Evolutionary conservation across 768 basidiomycete genomes (phyloP), one percentile per base, ranked within the genome.

Genomic region (Calocybe indica): DNA sequence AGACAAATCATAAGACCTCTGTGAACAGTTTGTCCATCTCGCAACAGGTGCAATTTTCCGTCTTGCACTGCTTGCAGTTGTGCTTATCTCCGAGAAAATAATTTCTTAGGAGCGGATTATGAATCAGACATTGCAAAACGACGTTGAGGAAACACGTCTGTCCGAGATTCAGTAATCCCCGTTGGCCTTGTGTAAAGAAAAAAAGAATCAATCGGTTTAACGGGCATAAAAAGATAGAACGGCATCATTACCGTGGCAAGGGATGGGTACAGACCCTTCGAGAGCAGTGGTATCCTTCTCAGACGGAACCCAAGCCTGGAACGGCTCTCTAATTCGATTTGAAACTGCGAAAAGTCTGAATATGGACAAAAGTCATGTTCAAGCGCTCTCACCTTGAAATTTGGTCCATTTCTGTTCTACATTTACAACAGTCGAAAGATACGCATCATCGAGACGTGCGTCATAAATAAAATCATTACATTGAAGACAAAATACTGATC

Each of bases 61-160:
- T 62, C 57, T 81, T 86, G 62, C 92, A 92, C 40, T 80, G 66
- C 51, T 66, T 73, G 55, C 66, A 73, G 58, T 93, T 92, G 61
- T 98, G 95, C 61, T 83, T 88, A 64, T 97, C 95, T 48, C 85
- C 79, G 22, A 97, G 80, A 58, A 92, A 97, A 62, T 88, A 90
- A 55, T 90, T 87, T 32, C 91, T 80, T 5, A 97, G 70, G 5
- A 95, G 72, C 0, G 95, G 94, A 56, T 96, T 98, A 65, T 91
- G 87, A 6, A 89, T 72, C 57, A 98, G 84, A 9, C 80, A 81
- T 63, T 98, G 95, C 8, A 98, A 75, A 14, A 96, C 82, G 44
- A 86, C 92, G 53, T 92, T 95, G 56, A 98, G 75, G 68, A 92
- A 97, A 60, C 95, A 98, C 0, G 93, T 97, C 62, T 92, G 85